A percentile compares a stretch with the other conserved stretches of the same genome.
Evolutionary conservation across 331 rosid species (phyloP).

Genomic region (Pyrus hybrid): DNA sequence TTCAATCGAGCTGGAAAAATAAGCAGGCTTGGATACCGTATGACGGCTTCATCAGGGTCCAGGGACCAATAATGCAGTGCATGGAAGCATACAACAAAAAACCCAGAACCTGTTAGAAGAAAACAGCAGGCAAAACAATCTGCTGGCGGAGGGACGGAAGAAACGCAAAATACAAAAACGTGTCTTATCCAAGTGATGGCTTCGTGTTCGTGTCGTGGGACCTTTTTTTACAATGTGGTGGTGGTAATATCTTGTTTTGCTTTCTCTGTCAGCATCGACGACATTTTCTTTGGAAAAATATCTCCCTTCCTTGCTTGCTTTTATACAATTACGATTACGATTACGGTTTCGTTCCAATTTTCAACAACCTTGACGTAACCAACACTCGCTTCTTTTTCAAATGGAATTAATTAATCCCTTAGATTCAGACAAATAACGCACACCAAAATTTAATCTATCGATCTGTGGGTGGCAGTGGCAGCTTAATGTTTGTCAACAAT

Average conservation of each 20-base stretch:
- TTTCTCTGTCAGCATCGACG: constrained; percentile 18
- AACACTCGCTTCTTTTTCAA: constrained; percentile 6
- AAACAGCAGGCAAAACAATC: background rate
- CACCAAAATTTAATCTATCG: background rate
- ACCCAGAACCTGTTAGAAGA: background rate
- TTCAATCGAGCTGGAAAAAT: too few species aligned
- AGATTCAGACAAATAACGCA: background rate
- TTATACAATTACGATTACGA: too few species aligned
- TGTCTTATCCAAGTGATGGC: too few species aligned
- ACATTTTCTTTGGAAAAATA: background rate
- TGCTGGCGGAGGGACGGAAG: background rate
- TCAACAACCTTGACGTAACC: constrained; percentile 18
- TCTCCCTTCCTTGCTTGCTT: background rate
- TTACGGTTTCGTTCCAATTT: too few species aligned
- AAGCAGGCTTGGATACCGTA: too few species aligned
- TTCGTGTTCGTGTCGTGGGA: constrained; percentile 6
- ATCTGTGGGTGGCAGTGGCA: constrained; percentile 3
- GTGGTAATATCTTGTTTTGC: background rate
- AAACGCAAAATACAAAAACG: too few species aligned
- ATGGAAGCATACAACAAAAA: too few species aligned
- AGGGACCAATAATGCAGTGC: too few species aligned
- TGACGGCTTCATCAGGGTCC: too few species aligned
- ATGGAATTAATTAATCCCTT: background rate
- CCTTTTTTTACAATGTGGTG: constrained; percentile 16
- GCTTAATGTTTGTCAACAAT: background rate